These are phyloP conservation scores for Leonotis leonurus DNA, from an alignment of 257 asterid genomes.

Conservation along the genomic window DNA sequence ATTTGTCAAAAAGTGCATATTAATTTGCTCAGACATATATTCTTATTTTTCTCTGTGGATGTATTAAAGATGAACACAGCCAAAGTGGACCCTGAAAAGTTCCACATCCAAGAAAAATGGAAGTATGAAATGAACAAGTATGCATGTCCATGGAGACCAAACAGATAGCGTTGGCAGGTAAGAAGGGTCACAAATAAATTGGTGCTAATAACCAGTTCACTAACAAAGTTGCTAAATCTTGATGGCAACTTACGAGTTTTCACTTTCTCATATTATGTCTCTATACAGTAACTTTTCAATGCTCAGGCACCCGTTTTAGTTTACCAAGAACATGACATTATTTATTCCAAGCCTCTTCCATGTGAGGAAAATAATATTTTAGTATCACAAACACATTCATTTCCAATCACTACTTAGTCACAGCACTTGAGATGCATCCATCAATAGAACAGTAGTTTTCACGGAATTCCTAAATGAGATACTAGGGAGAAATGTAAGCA, in stretches of 20 bases:
- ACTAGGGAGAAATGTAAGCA: too few relatives aligned
- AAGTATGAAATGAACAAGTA: neutral
- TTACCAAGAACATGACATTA: neutral
- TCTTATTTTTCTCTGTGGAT: neutral
- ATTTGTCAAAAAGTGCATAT: neutral
- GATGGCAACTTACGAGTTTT: neutral
- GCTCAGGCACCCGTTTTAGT: neutral
- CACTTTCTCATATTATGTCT: neutral
- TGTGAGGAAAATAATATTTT: neutral
- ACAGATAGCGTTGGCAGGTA: neutral
- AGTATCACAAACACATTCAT: neutral
- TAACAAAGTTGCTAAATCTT: neutral
- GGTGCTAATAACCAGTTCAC: neutral
- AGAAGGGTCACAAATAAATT: neutral
- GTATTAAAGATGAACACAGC: neutral
- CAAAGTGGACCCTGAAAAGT: neutral
- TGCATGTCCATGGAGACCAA: neutral
- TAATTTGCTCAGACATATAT: neutral
- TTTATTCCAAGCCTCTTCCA: neutral
- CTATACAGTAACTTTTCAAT: neutral
- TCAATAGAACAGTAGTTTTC: too few relatives aligned
- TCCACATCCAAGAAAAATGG: neutral
- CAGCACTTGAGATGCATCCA: neutral
- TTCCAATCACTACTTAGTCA: neutral
- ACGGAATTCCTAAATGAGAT: too few relatives aligned